These are phyloP conservation scores for Calocybe indica DNA, from an alignment of 768 basidiomycete species.

Conservation along the genomic window DNA sequence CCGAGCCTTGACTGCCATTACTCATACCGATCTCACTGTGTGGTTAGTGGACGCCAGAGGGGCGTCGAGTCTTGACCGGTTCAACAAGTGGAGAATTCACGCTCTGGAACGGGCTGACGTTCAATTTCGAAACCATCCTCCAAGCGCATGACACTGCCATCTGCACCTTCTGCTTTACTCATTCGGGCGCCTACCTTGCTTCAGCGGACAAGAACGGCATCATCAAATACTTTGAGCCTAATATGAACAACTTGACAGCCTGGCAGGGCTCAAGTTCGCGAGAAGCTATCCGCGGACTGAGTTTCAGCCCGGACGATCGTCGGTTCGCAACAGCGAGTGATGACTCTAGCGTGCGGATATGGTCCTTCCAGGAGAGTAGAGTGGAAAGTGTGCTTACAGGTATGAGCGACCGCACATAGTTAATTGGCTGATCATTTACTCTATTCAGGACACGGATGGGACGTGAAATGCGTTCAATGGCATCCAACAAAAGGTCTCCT, in stretches of 20 bases:
- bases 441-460: slow-evolving; percentile 89
- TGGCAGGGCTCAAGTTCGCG: slow-evolving; percentile 82
- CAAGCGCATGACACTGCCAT: slow-evolving; percentile 97
- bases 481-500: slow-evolving; percentile 95
- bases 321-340: slow-evolving; percentile 94
- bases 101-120: slow-evolving; percentile 97
- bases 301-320: slow-evolving; percentile 88
- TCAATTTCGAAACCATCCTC: slow-evolving; percentile 99
- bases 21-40: slow-evolving; percentile 1
- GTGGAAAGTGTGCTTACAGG: slow-evolving; percentile 88
- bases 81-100: slow-evolving; percentile 98
- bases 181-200: slow-evolving; percentile 89
- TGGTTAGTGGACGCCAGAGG: slow-evolving; percentile 93
- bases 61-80: slow-evolving; percentile 86
- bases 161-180: slow-evolving; percentile 84
- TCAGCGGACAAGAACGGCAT: slow-evolving; percentile 91
- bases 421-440: not conserved
- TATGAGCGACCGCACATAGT: slow-evolving; percentile 18
- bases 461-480: slow-evolving; percentile 98
- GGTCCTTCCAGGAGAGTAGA: slow-evolving; percentile 89
- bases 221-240: slow-evolving; percentile 98
- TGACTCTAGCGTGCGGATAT: slow-evolving; percentile 90
- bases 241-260: slow-evolving; percentile 97
- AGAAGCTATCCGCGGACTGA: slow-evolving; percentile 90
- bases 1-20: not conserved